Evolutionary conservation across 805 yeast genomes (phyloP).

Genomic region (Ogataea henricii): DNA sequence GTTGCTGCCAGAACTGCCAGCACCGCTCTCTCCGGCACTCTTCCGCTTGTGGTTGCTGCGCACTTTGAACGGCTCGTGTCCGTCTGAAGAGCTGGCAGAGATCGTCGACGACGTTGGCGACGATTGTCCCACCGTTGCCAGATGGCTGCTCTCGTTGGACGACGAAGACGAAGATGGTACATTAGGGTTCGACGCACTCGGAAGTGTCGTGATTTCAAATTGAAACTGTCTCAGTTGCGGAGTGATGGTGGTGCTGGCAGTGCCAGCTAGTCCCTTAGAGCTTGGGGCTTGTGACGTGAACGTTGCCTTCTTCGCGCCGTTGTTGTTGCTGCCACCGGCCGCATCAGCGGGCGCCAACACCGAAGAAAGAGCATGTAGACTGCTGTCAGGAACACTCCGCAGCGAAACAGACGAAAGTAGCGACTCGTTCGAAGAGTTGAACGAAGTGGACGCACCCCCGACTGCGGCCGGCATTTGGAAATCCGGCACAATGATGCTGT

Average conservation of each 20-base stretch:
- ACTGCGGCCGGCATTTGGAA: conserved; percentile 3
- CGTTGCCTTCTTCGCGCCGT: neutral
- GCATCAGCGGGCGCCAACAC: neutral
- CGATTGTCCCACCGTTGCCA: conserved; percentile 4
- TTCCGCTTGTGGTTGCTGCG: neutral
- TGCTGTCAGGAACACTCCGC: neutral
- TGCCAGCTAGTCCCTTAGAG: neutral
- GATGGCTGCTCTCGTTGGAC: neutral
- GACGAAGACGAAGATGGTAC: neutral
- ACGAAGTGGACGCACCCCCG: conserved; percentile 1
- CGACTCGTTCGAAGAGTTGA: conserved; percentile 15
- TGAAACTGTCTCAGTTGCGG: conserved; percentile 23
- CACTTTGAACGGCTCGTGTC: conserved; percentile 4
- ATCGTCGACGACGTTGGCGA: conserved; percentile 25
- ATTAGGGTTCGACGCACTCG: conserved; percentile 4
- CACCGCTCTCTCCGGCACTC: neutral
- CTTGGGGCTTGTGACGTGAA: neutral
- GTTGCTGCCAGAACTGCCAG: neutral
- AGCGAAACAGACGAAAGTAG: conserved; percentile 9
- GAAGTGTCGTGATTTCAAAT: conserved; percentile 21
- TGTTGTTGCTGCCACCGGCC: neutral
- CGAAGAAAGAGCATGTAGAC: neutral
- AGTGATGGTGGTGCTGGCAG: conserved; percentile 15
- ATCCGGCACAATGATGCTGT: conserved; percentile 5
- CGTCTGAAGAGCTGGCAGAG: conserved; percentile 21